A percentile compares a stretch with the other conserved stretches of the same genome.
phyloP scores from a whole-genome alignment of 2,329 filamentous ascomycete genomes.

The Diaporthe eres region DNA sequence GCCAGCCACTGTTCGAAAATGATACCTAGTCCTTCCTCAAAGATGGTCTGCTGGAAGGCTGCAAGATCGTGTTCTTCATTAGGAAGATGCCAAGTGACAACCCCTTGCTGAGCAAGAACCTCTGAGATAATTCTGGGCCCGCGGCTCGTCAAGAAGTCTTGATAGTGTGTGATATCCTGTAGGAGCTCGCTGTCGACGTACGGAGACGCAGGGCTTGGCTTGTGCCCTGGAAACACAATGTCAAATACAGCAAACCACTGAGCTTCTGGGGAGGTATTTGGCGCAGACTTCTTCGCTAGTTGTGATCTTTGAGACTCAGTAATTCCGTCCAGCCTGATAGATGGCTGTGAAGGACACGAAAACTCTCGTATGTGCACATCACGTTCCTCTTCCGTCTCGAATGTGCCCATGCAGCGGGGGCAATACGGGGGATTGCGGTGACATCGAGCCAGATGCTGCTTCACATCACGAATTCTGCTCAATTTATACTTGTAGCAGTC shows the following conservation, averaged over 20 bases:
- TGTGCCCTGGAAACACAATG: constrained; percentile 25
- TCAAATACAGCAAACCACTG: constrained; percentile 36
- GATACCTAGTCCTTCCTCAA: not conserved
- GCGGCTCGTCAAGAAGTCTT: too few species aligned
- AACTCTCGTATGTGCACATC: not conserved
- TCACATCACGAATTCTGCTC: constrained; percentile 27
- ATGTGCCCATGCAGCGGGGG: constrained; percentile 12
- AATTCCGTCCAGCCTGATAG: not conserved
- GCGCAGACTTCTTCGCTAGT: not conserved
- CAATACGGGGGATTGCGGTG: constrained; percentile 26
- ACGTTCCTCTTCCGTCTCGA: not conserved
- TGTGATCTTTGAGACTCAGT: not conserved
- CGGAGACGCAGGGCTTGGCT: not conserved
- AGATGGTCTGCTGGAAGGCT: not conserved
- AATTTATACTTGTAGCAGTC: constrained; percentile 22
- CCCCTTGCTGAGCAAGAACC: not conserved
- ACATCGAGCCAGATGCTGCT: constrained; percentile 12
- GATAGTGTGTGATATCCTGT: not conserved
- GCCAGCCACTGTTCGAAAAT: not conserved
- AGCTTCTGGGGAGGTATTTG: not conserved
- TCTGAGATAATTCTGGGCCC: not conserved
- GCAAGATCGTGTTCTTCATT: not conserved
- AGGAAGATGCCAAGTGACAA: not conserved
- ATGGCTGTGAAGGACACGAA: not conserved
- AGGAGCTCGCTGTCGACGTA: not conserved